Conservation (phyloP, 192 early-diverging fungal genomes). For the Piromyces sp. region DNA sequence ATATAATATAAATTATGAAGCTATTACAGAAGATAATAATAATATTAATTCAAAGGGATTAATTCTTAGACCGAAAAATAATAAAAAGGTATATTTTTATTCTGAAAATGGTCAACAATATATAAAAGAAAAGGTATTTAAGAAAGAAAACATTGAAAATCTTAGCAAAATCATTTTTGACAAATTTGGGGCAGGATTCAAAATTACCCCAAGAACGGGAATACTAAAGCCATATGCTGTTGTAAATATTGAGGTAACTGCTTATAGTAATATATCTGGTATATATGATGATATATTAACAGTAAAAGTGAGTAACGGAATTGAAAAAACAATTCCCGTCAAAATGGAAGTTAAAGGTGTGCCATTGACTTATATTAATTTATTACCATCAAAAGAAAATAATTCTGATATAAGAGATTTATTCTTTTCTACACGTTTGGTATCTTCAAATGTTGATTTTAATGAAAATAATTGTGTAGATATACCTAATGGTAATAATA, state of each 20-base stretch:
- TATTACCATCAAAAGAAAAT: neutral
- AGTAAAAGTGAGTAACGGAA: neutral
- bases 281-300: neutral
- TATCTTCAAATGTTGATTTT: neutral
- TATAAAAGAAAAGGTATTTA: neutral
- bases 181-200: neutral
- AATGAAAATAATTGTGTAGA: neutral
- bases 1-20: neutral
- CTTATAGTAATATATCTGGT: neutral
- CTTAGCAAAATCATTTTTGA: neutral
- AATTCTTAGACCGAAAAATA: neutral
- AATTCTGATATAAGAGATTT: neutral
- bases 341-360: neutral
- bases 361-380: neutral
- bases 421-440: neutral
- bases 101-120: neutral
- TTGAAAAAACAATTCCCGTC: neutral
- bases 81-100: neutral
- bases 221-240: neutral
- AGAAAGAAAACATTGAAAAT: neutral
- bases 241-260: neutral
- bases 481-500: neutral
- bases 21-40: neutral
- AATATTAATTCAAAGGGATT: neutral
- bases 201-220: neutral